Evolutionary conservation across 768 basidiomycete species (phyloP), one percentile per base, ranked within the genome.

Genomic region (Podaxis mareebaensis): DNA sequence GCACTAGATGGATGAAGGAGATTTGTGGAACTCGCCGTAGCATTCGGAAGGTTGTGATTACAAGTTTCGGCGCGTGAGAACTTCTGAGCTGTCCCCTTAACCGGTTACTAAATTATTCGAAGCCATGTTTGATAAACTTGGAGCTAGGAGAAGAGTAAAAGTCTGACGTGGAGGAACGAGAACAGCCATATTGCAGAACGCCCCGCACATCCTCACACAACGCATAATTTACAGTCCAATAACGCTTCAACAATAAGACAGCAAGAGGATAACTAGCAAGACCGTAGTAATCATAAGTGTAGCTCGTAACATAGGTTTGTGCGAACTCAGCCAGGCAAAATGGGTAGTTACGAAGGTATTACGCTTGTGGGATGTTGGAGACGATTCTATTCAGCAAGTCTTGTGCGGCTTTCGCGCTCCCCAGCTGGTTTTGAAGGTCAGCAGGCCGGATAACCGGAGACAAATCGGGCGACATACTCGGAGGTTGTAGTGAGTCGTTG

Each of bases 401-500:
- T 65, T 82, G 78, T 7, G 90, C 89, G 64, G 90, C 84, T 76
- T 90, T 90, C 46, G 87, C 84, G 70, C 80, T 90, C 48, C 85
- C 76, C 22, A 90, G 81, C 90, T 92, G 57, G 12, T 42, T 51
- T 4, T 5, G 17, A 30, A 52, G 64, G 20, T 42, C 46, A 59
- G 56, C 53, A 38, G 38, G 56, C 64, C 57, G 17, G 24, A 55
- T n/a, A 57, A 58, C 59, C 63, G 13, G 56, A 67, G n/a, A n/a
- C 24, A 26, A 54, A 40, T 3, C 68, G 70, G 63, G 39, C 61
- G 69, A 68, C 85, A 58, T 65, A 92, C 91, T 76, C 89, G 82
- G 58, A 93, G 73, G 74, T 92, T 93, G 73, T 91, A 93, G 70
- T 92, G 90, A 12, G 81, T 81, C 3, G 86, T 82, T 30, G 68